Conservation (phyloP, 2,329 filamentous ascomycete species). For the Fusarium domesticum region DNA sequence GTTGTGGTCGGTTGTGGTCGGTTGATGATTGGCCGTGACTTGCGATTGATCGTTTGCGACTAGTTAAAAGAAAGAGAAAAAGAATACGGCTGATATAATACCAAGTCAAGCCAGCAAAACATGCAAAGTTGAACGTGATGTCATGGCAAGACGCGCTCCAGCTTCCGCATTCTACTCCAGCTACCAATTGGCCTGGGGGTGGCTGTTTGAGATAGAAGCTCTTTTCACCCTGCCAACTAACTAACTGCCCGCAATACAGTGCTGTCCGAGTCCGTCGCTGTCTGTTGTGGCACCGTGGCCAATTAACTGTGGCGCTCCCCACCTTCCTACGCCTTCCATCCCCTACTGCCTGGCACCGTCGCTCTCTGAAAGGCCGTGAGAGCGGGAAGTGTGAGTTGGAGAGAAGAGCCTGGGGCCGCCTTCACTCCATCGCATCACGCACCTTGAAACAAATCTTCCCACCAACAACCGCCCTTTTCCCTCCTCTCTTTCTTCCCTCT, state of each 20-base stretch:
- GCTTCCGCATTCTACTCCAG: no score
- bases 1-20: background rate
- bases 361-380: background rate
- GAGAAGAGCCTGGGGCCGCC: background rate
- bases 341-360: no score
- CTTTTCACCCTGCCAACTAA: no score
- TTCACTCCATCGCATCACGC: background rate
- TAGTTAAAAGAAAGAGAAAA: background rate
- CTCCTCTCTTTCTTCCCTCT: slow-evolving; percentile 1
- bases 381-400: background rate
- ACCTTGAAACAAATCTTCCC: background rate
- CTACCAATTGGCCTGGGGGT: no score
- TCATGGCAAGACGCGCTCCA: no score
- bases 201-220: no score
- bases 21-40: background rate
- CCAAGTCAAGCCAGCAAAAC: background rate
- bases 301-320: background rate
- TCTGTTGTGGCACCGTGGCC: background rate
- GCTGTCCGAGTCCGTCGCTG: background rate
- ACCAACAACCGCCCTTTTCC: background rate
- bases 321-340: background rate
- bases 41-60: background rate
- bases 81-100: background rate
- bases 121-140: background rate
- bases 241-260: no score